Evolutionary conservation across 1,284 basidiomycete species (phyloP).

Genomic region (Ustilago sp.): DNA sequence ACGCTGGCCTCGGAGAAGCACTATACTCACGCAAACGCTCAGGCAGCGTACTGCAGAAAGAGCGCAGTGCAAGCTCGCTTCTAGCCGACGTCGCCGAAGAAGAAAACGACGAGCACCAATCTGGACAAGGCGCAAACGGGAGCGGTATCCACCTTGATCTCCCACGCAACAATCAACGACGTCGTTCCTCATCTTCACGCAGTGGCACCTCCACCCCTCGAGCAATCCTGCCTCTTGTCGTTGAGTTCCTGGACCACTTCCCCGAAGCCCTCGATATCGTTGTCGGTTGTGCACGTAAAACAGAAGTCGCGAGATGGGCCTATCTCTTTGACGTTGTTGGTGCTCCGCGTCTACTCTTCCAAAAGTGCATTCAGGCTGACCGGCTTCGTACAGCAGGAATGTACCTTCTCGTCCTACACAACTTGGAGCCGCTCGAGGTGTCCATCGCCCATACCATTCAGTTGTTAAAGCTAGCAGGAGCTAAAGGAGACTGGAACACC

Average conservation of each 20-base stretch:
- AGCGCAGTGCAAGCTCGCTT: conserved; percentile 39
- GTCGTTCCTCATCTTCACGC: background rate
- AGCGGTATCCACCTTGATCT: conserved; percentile 23
- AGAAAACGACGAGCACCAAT: conserved; percentile 11
- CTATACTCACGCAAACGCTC: conserved; percentile 34
- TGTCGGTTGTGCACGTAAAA: conserved; percentile 95
- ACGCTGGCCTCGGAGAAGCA: conserved; percentile 56
- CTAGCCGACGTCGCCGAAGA: conserved; percentile 49
- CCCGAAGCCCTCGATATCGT: conserved; percentile 90
- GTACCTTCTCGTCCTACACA: conserved; percentile 92
- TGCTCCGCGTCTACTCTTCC: conserved; percentile 88
- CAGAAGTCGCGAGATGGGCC: conserved; percentile 90
- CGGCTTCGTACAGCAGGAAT: conserved; percentile 89
- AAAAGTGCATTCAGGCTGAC: conserved; percentile 81
- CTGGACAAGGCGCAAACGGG: conserved; percentile 2
- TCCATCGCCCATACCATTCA: conserved; percentile 58
- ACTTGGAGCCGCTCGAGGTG: conserved; percentile 83
- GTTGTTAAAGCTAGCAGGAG: conserved; percentile 53
- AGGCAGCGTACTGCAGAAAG: conserved; percentile 41
- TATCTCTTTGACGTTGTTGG: conserved; percentile 90
- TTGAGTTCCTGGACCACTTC: conserved; percentile 95
- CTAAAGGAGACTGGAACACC: conserved; percentile 53
- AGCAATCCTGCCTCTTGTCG: conserved; percentile 77
- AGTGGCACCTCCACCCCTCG: conserved; percentile 61
- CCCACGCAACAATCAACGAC: conserved; percentile 3